These are phyloP conservation scores for Calonectria leucothoes DNA, from an alignment of 2,329 filamentous ascomycete species.

Conservation along the genomic window DNA sequence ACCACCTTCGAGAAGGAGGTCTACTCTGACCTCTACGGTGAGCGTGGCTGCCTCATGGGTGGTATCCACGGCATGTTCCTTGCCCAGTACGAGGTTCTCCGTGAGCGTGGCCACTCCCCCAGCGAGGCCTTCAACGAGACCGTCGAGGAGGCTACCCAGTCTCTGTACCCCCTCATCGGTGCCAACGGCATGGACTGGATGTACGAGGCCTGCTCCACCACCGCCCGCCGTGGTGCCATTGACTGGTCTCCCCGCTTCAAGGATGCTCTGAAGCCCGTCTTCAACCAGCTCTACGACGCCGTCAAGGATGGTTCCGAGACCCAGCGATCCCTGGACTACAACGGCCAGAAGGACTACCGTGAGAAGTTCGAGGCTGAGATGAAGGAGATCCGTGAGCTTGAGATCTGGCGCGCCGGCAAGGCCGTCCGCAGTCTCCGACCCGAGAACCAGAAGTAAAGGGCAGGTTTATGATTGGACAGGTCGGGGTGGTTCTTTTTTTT, in stretches of 20 bases:
- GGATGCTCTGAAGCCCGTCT: constrained; percentile 97
- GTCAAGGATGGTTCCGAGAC: constrained; percentile 95
- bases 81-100: constrained; percentile 99
- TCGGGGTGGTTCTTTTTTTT: constrained; percentile 23
- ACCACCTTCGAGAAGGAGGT: constrained; percentile 99
- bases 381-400: constrained; percentile 96
- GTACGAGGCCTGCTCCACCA: constrained; percentile 99
- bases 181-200: constrained; percentile 99
- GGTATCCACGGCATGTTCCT: constrained; percentile 99
- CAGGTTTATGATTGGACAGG: constrained; percentile 28
- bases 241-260: constrained; percentile 99
- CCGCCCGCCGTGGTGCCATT: constrained; percentile 96
- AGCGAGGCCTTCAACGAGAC: constrained; percentile 99
- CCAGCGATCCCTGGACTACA: constrained; percentile 96
- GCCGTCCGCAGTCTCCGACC: constrained; percentile 90
- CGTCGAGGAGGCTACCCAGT: constrained; percentile 99
- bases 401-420: constrained; percentile 99
- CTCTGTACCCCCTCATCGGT: constrained; percentile 96
- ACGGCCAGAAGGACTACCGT: constrained; percentile 94
- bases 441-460: constrained; percentile 82
- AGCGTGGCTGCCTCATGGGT: constrained; percentile 99
- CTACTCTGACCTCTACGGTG: constrained; percentile 99
- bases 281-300: constrained; percentile 95
- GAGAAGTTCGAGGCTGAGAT: constrained; percentile 98
- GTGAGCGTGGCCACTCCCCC: constrained; percentile 96